Evolutionary conservation across 495 filamentous ascomycete species (phyloP).

Genomic region (Aspergillus indologenus): DNA sequence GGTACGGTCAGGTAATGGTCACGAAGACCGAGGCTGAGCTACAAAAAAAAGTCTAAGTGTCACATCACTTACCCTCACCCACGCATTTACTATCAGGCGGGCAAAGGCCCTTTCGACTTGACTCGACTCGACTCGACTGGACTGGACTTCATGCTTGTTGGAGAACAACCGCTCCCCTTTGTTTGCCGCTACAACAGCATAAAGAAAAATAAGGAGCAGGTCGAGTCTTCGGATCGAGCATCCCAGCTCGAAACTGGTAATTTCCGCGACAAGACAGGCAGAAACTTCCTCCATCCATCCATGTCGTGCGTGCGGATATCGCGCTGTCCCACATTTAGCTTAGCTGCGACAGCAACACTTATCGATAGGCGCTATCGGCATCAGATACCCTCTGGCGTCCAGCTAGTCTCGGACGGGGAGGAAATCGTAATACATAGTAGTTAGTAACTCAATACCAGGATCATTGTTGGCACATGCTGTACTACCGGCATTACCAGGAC

Average conservation of each 20-base stretch:
- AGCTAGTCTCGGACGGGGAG: not conserved
- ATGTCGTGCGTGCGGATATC: conserved; percentile 15
- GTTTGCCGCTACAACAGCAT: too few relatives aligned
- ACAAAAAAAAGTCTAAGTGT: conserved; percentile 11
- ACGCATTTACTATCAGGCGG: not conserved
- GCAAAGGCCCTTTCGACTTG: too few relatives aligned
- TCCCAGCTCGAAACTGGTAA: not conserved
- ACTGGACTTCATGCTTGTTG: not conserved
- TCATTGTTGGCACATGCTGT: conserved; percentile 9
- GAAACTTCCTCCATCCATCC: not conserved
- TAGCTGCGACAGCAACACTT: not conserved
- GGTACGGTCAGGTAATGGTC: conserved; percentile 14
- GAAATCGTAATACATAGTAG: not conserved
- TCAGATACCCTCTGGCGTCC: conserved; percentile 3
- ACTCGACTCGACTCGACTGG: too few relatives aligned
- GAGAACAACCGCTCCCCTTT: not conserved
- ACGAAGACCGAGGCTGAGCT: conserved; percentile 9
- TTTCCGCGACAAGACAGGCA: not conserved
- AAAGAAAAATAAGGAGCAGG: not conserved
- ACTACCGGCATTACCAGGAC: not conserved
- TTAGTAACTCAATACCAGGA: not conserved
- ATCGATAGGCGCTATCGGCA: conserved; percentile 17
- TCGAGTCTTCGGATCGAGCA: too few relatives aligned
- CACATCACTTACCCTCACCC: too few relatives aligned
- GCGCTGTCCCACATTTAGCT: conserved; percentile 19